These are phyloP conservation scores for Dryadomyces sulphureus DNA, from an alignment of 2,329 filamentous ascomycete genomes.

Conservation along the genomic window DNA sequence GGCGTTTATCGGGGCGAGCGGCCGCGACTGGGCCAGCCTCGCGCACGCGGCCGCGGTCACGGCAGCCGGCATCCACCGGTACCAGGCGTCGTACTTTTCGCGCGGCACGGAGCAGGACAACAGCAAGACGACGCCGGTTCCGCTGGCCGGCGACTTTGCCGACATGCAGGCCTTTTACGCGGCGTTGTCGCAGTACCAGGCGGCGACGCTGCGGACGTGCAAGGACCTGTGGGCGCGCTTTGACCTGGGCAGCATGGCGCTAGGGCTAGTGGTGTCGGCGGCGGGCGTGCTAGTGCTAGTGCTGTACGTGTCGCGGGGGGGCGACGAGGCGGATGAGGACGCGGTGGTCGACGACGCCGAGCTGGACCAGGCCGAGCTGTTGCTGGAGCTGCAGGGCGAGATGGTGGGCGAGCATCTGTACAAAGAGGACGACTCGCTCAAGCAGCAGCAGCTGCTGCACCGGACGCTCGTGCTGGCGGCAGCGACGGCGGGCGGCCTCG, in stretches of 20 bases:
- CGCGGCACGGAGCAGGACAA: slow-evolving; percentile 50
- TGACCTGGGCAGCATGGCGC: slow-evolving; percentile 70
- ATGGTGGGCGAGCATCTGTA: slow-evolving; percentile 23
- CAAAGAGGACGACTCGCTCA: slow-evolving; percentile 40
- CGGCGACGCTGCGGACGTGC: slow-evolving; percentile 63
- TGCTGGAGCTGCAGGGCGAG: slow-evolving; percentile 32
- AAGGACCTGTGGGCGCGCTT: slow-evolving; percentile 85
- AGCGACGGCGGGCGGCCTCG: slow-evolving; percentile 18
- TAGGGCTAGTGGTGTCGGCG: slow-evolving; percentile 59
- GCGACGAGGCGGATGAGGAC: slow-evolving; percentile 13
- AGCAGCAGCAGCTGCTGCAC: slow-evolving; percentile 31
- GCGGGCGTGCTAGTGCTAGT: slow-evolving; percentile 53
- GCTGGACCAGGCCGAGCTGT: slow-evolving; percentile 43
- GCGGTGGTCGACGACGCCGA: slow-evolving; percentile 36
- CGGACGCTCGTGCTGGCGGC: slow-evolving; percentile 24
- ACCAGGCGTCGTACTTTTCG: slow-evolving; percentile 70
- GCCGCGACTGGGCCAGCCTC: slow-evolving; percentile 61
- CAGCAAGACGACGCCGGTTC: slow-evolving; percentile 18
- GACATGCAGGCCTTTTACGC: slow-evolving; percentile 29
- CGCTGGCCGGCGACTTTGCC: slow-evolving; percentile 17
- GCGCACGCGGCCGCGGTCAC: slow-evolving; percentile 63
- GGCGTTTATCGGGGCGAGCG: slow-evolving; percentile 61
- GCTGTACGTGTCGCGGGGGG: slow-evolving; percentile 48
- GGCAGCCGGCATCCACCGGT: slow-evolving; percentile 75
- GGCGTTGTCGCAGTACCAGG: slow-evolving; percentile 60